A percentile compares a stretch with the other conserved stretches of the same genome.
phyloP scores from a whole-genome alignment of 257 asterid genomes.

The Solanum virginianum region DNA sequence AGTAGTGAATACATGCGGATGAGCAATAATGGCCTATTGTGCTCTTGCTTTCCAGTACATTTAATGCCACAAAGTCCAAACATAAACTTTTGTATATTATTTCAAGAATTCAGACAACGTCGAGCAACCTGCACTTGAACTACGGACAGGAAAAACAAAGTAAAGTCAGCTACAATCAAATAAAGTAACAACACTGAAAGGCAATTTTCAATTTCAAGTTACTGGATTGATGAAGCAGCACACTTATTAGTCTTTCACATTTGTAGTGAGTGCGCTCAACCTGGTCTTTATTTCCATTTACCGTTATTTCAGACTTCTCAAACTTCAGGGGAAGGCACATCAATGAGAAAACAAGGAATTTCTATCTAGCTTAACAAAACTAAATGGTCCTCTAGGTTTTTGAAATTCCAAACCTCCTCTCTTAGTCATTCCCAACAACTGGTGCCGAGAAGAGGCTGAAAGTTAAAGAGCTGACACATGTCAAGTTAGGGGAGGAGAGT shows the following conservation, averaged over 20 bases:
- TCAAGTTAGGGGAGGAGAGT: background rate
- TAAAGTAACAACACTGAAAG: background rate
- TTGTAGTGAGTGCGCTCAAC: no score
- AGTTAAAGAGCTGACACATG: background rate
- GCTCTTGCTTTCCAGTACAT: background rate
- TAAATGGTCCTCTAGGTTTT: background rate
- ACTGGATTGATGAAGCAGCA: background rate
- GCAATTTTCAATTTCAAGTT: background rate
- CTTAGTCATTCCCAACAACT: background rate
- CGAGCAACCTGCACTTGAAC: slow-evolving; percentile 27
- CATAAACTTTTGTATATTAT: background rate
- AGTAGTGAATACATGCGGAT: background rate
- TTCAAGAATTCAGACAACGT: slow-evolving; percentile 16
- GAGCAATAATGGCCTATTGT: background rate
- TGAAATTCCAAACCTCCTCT: background rate
- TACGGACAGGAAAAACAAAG: background rate
- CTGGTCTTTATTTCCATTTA: background rate
- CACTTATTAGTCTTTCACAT: background rate
- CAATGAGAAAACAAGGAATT: background rate
- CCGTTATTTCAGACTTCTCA: background rate
- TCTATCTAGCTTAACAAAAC: background rate
- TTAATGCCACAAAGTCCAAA: background rate
- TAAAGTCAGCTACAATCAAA: background rate
- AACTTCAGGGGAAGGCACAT: background rate
- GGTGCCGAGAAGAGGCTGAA: background rate